Evolutionary conservation across 2,329 filamentous ascomycete species (phyloP).

Genomic region (Metarhizium guizhouense): DNA sequence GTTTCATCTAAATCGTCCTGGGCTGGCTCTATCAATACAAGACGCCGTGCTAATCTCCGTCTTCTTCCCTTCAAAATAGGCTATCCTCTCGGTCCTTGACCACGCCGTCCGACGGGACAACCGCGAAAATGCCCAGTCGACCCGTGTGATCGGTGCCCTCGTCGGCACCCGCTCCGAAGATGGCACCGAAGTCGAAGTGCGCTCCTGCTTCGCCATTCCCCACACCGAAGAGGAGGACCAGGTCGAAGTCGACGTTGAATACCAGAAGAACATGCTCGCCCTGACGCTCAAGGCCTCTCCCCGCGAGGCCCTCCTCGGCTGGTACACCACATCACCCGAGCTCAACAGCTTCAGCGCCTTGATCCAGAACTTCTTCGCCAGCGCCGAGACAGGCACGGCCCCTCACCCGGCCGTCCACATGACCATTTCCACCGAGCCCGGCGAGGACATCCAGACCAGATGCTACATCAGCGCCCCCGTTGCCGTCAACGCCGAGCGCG

Average conservation of each 20-base stretch:
- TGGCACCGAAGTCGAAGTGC: constrained; percentile 91
- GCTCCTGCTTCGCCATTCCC: constrained; percentile 93
- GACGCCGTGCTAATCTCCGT: background rate
- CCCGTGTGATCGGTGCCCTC: constrained; percentile 92
- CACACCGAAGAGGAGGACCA: constrained; percentile 98
- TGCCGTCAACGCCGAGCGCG: constrained; percentile 87
- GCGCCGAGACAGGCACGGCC: constrained; percentile 92
- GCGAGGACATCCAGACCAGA: constrained; percentile 78
- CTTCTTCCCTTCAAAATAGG: constrained; percentile 29
- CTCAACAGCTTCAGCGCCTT: constrained; percentile 97
- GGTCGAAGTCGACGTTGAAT: constrained; percentile 99
- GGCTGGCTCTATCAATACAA: background rate
- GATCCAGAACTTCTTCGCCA: constrained; percentile 97
- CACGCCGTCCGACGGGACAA: constrained; percentile 84
- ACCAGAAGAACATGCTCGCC: constrained; percentile 98
- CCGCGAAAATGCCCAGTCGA: constrained; percentile 63
- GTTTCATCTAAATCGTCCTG: background rate
- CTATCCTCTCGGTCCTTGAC: constrained; percentile 73
- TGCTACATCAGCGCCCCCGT: constrained; percentile 95
- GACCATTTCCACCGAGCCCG: constrained; percentile 84
- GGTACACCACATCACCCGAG: constrained; percentile 96
- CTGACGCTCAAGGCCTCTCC: constrained; percentile 91
- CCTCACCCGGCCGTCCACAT: constrained; percentile 96
- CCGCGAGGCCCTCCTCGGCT: constrained; percentile 88
- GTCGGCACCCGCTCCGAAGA: constrained; percentile 91